Base-by-base conservation (phyloP, 306 rosid species). In the Elaeagnus macrophylla region DNA sequence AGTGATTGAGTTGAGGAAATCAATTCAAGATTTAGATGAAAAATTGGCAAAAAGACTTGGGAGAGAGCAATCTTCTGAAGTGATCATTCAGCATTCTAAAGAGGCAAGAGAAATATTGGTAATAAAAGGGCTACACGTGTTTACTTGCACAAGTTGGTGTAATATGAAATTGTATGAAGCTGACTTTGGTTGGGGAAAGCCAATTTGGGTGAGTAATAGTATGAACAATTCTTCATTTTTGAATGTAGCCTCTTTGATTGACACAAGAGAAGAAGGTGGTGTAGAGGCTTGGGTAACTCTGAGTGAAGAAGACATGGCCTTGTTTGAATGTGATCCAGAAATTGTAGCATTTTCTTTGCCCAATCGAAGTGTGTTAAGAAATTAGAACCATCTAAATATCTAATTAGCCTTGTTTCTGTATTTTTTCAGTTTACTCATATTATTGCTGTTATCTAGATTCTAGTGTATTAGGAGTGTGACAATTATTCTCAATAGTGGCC, bases 171-270 rank as follows among this genome's bases (percentile, higher is more conserved):
- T 55, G 3, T 65, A 48, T 39, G 67, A 68, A 0, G 15, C 46
- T 43, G 73, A 68, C 39, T 60, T 68, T 39, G 73, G 73, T 56
- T 68, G 67, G 73, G 67, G 62, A 39, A 54, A 54, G 15, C 73
- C 67, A 7, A 12, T 8, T 2, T 61, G 74, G 68, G 64, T 16
- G 6, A 48, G 59, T 35, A 57, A 51, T 15, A 45, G 39, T 6
- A 52, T 25, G 32, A 25, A 25, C 32, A 25, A 47, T 1, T 9
- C 38, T 8, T 11, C 16, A 39, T 15, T 35, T 15, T 14, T 15
- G 57, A 56, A 69, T 49, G 12, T 55, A 15, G 57, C 32, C 6
- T 13, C 12, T 20, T 38, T 69, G 46, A 61, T 19, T 37, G 74
- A 69, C 35, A 38, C 65, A 5, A 62, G 35, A 38, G 59, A 45